Base-by-base conservation (phyloP, 331 rosid genomes). In the Erythrophleum ivorense region DNA sequence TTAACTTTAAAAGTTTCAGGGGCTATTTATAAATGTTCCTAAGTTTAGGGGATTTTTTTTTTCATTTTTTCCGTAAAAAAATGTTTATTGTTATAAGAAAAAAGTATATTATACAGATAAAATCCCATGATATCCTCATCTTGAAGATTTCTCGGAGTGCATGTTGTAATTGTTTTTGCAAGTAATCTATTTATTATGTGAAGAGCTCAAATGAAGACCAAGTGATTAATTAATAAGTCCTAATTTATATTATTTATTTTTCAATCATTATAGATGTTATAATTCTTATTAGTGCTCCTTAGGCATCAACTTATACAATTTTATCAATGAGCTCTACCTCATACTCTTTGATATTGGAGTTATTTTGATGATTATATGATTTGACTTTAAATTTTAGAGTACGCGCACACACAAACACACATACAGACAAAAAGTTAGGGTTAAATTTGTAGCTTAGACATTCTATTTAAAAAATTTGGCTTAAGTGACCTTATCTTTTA, bases 91-190 rank as follows among this genome's bases (percentile, higher is more conserved):
- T 31, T 29, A 13, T n/a, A 59, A 4, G 24, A n/a, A n/a, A 24
- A 29, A 4, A 59, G 12, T 3, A 3, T 31, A 31, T 14, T 13
- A 12, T 2, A 33, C 5, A 33, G 33, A 9, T 34, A 45, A 63
- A 33, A 34, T 63, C 70, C 70, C 70, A 33, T 63, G 14, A 34
- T 63, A 13, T 34, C 70, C 45, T 63, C 21, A 33, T 63, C 70
- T 34, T 31, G 45, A 33, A 11, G 70, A 63, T 63, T 63, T 63
- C 21, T 7, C 2, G 70, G 70, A 4, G 46, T 50, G 5, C n/a
- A 11, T 62, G 11, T 34, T 63, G 70, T 14, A 21, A 63, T 21
- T 63, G 45, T 7, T 9, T 15, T 63, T 53, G 19, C n/a, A 63
- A 63, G 33, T 14, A 63, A 63, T 33, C 43, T 12, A 11, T 63